Evolutionary conservation across 1,284 basidiomycete species (phyloP), one percentile per base, ranked within the genome.

Genomic region (Nidula niveotomentosa): DNA sequence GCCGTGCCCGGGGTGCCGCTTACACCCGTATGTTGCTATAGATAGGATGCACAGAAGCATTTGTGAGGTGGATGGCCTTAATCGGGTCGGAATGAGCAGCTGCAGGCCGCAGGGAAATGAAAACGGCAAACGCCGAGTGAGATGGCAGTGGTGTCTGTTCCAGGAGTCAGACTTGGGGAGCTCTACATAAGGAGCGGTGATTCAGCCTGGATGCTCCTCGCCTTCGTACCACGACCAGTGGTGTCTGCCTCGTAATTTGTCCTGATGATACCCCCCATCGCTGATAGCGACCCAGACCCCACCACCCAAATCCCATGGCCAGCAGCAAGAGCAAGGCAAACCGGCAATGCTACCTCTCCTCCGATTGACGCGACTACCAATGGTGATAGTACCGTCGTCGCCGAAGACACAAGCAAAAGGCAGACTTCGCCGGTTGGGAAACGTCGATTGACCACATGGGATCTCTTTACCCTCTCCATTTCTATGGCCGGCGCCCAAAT

Each of bases 401-500:
- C 59, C 47, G 61, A 70, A 54, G 60, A 62, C 47, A 58, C 43
- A 37, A 48, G 56, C 30, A 66, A 61, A 54, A 43, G 54, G 39
- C 53, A 57, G 37, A 8, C 54, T 10, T 59, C 61, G 8, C 52
- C 61, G 0, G 59, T 65, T 30, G 60, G 57, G 33, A 74, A 67
- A 59, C 70, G 72, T 18, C 76, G 74, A 9, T 69, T 91, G 59
- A 78, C 84, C n/a, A 86, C 86, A 62, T 83, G 85, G 80, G 81
- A 91, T 67, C 80, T 92, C 57, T 80, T 91, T 61, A 88, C 88
- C 1, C 74, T 92, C 60, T 90, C 86, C 64, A 81, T 91, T 58
- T 87, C 88, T n/a, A 92, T 92, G 90, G 87, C 82, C 30, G 96
- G 96, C 8, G 93, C 95, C 36, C 96, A 98, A 74, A 86, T 96